A percentile compares a stretch with the other conserved stretches of the same genome.
phyloP scores from a whole-genome alignment of 805 yeast genomes.

The Metschnikowia aberdeeniae region DNA sequence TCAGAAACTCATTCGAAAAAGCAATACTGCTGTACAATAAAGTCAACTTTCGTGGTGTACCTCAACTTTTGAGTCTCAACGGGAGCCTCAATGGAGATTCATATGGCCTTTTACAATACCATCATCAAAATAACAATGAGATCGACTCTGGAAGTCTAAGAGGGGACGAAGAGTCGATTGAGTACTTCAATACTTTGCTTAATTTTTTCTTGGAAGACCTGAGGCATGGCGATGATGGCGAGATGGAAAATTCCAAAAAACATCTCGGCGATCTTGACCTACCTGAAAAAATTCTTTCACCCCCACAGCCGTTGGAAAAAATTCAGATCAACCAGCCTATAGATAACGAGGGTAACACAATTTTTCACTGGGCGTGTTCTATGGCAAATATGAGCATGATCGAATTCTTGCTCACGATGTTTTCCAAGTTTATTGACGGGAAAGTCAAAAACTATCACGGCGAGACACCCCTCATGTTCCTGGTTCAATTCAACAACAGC shows the following conservation, averaged over 20 bases:
- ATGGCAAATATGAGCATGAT: constrained; percentile 75
- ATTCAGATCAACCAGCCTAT: constrained; percentile 79
- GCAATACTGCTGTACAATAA: constrained; percentile 20
- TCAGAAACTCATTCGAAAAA: constrained; percentile 25
- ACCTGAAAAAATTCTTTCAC: constrained; percentile 43
- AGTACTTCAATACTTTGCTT: constrained; percentile 42
- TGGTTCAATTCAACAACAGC: constrained; percentile 38
- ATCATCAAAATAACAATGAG: constrained; percentile 22
- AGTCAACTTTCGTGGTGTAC: constrained; percentile 7
- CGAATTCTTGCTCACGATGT: constrained; percentile 54
- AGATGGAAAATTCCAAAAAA: constrained; percentile 9
- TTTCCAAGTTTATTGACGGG: constrained; percentile 63
- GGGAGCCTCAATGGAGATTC: constrained; percentile 23
- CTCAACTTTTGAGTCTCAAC: constrained; percentile 25
- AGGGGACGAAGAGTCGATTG: constrained; percentile 18
- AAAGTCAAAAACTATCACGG: constrained; percentile 76
- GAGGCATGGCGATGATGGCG: not conserved
- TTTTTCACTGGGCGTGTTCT: constrained; percentile 94
- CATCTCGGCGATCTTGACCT: constrained; percentile 13
- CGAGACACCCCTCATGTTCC: constrained; percentile 69
- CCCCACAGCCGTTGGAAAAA: constrained; percentile 52
- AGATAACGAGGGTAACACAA: constrained; percentile 90
- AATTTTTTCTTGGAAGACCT: constrained; percentile 50
- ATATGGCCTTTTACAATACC: constrained; percentile 39
- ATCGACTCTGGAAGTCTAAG: constrained; percentile 4